Conservation (phyloP, 2,329 filamentous ascomycete genomes). For the Fusarium dimerum region DNA sequence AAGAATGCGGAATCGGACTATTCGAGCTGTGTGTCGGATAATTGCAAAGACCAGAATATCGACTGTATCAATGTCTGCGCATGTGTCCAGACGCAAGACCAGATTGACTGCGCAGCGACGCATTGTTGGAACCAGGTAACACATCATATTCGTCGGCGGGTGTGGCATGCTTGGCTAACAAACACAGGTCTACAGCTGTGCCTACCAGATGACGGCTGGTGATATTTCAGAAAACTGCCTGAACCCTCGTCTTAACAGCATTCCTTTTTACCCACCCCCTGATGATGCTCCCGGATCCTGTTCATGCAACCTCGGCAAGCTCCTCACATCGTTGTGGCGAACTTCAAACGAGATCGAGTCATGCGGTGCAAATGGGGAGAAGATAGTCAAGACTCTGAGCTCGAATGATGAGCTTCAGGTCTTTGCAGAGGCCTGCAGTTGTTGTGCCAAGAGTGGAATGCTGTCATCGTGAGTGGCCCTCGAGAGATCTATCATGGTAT, state of each 20-base stretch:
- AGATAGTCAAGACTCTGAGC: background rate
- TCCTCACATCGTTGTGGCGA: background rate
- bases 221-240: slow-evolving; percentile 1
- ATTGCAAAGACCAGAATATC: background rate
- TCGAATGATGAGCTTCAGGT: background rate
- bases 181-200: slow-evolving; percentile 6
- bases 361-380: background rate
- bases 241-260: background rate
- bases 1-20: background rate
- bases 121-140: slow-evolving; percentile 7
- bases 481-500: background rate
- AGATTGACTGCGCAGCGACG: slow-evolving; percentile 3
- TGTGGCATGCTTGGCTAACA: background rate
- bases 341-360: background rate
- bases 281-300: slow-evolving; percentile 3
- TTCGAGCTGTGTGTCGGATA: slow-evolving; percentile 2
- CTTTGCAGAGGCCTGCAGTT: background rate
- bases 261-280: slow-evolving; percentile 5
- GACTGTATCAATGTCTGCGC: slow-evolving; percentile 5
- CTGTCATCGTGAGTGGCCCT: background rate
- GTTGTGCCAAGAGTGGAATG: background rate
- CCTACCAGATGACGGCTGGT: slow-evolving; percentile 3
- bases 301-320: slow-evolving; percentile 5
- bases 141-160: too few species aligned
- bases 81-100: background rate